Evolutionary conservation across 2,329 filamentous ascomycete genomes (phyloP).

Genomic region (Paraphaeosphaeria minitans): DNA sequence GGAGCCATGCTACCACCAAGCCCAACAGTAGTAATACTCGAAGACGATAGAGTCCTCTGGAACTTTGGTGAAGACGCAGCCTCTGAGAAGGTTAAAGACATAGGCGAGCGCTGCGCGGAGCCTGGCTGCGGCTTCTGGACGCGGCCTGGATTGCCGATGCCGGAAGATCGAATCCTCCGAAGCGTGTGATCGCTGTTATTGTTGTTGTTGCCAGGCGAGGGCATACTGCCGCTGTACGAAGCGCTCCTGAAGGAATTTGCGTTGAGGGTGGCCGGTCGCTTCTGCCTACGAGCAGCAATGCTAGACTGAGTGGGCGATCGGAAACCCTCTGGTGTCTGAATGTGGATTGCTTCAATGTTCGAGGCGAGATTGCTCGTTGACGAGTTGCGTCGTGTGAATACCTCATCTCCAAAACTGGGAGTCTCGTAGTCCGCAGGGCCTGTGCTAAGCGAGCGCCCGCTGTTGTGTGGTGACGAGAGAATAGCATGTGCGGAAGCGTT

Average conservation of each 20-base stretch:
- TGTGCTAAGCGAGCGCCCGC: conserved; percentile 37
- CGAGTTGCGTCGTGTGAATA: conserved; percentile 43
- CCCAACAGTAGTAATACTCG: conserved; percentile 42
- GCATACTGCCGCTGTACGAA: conserved; percentile 49
- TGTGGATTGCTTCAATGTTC: conserved; percentile 47
- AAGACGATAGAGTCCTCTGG: conserved; percentile 46
- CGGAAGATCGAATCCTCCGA: conserved; percentile 55
- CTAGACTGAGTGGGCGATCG: conserved; percentile 47
- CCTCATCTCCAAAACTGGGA: conserved; percentile 39
- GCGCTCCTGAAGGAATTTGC: conserved; percentile 48
- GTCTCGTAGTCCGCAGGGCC: conserved; percentile 40
- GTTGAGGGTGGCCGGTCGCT: conserved; percentile 48
- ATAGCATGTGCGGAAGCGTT: conserved; percentile 45
- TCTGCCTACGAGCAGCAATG: conserved; percentile 50
- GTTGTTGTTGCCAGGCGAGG: conserved; percentile 44
- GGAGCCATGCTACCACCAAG: conserved; percentile 51
- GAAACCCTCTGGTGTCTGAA: conserved; percentile 44
- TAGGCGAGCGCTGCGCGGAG: conserved; percentile 55
- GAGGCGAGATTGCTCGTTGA: conserved; percentile 47
- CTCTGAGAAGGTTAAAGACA: conserved; percentile 54
- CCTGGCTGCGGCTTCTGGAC: conserved; percentile 53
- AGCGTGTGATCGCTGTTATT: conserved; percentile 47
- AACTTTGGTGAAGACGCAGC: conserved; percentile 55
- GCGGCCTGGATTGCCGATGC: conserved; percentile 52
- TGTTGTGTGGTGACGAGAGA: conserved; percentile 40